phyloP scores from a whole-genome alignment of 805 yeast species.

The Tetrapisispora phaffii region DNA sequence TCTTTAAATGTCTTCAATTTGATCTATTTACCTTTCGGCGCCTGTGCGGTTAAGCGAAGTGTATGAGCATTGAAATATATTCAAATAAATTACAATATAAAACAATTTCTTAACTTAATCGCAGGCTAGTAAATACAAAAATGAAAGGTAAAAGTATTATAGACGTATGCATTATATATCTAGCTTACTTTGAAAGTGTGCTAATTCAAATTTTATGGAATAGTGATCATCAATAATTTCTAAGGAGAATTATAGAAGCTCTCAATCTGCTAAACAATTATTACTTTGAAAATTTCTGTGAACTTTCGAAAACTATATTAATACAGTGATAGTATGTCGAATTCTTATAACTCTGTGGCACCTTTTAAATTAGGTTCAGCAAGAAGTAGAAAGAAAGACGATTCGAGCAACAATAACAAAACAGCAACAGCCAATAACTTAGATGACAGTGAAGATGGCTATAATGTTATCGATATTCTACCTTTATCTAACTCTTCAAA shows the following conservation, averaged over 20 bases:
- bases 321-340: not conserved
- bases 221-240: too few species aligned
- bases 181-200: too few species aligned
- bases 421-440: not conserved
- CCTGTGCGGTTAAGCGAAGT: too few species aligned
- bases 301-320: not conserved
- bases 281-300: not conserved
- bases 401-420: not conserved
- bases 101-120: too few species aligned
- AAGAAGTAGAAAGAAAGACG: not conserved
- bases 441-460: not conserved
- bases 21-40: too few species aligned
- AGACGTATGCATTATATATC: too few species aligned
- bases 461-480: slow-evolving; percentile 2
- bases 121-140: too few species aligned
- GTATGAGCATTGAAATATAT: too few species aligned
- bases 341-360: slow-evolving; percentile 19
- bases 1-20: too few species aligned
- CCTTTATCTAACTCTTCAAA: not conserved
- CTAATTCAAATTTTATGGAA: too few species aligned
- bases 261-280: not conserved
- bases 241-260: not conserved
- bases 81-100: too few species aligned
- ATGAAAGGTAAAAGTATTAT: too few species aligned
- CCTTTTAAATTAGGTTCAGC: slow-evolving; percentile 18